Evolutionary conservation across 2,329 filamentous ascomycete genomes (phyloP).

Genomic region (Zasmidium angulare): DNA sequence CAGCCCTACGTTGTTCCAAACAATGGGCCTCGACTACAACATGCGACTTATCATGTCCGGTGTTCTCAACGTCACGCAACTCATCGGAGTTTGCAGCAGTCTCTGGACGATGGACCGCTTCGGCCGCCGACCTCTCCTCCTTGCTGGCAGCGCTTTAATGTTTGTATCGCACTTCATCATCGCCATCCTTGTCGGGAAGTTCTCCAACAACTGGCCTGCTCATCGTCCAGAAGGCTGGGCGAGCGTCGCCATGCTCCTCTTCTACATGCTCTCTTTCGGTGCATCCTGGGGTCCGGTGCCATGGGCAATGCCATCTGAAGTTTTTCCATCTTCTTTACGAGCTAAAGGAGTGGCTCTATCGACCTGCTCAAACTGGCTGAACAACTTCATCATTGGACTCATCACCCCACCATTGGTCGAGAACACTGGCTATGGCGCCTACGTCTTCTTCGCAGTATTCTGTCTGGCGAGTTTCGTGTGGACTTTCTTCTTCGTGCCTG

Average conservation of each 20-base stretch:
- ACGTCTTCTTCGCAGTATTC: constrained; percentile 61
- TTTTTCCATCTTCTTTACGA: constrained; percentile 61
- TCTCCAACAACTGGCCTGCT: constrained; percentile 41
- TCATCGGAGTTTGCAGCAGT: constrained; percentile 42
- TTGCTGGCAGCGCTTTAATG: constrained; percentile 48
- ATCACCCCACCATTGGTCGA: constrained; percentile 34
- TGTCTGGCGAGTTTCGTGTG: constrained; percentile 52
- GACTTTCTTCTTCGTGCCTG: constrained; percentile 57
- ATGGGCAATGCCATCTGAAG: constrained; percentile 50
- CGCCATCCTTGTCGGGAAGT: constrained; percentile 56
- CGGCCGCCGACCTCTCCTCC: constrained; percentile 41
- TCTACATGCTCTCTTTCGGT: constrained; percentile 50
- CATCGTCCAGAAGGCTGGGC: constrained; percentile 51
- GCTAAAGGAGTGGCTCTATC: constrained; percentile 62
- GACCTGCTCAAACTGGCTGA: constrained; percentile 51
- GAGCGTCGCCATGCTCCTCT: constrained; percentile 29
- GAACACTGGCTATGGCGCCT: constrained; percentile 59
- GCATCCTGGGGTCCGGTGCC: constrained; percentile 48
- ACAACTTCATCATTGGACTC: constrained; percentile 57
- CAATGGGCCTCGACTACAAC: constrained; percentile 38
- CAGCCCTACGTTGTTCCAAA: constrained; percentile 45
- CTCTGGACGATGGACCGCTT: constrained; percentile 47
- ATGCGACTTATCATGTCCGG: constrained; percentile 44
- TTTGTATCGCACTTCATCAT: constrained; percentile 51
- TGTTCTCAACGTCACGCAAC: constrained; percentile 44